Percentiles rank a stretch among this genome's conserved stretches.
Conservation (phyloP, 306 rosid genomes). For the Senna siamea region DNA sequence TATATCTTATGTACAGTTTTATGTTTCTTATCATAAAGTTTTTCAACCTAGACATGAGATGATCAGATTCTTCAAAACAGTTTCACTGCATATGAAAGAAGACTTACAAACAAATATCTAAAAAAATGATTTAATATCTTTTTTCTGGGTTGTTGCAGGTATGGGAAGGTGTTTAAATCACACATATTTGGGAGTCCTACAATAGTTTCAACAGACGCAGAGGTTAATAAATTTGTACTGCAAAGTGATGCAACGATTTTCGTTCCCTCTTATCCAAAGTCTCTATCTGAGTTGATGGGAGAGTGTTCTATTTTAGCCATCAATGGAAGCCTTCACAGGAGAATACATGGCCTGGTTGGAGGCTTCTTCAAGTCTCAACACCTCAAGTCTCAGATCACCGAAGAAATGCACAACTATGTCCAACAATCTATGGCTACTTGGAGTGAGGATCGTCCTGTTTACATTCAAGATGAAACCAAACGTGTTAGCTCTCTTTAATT, state of each 20-base stretch:
- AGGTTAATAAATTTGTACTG: slow-evolving; percentile 6
- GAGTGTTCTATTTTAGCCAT: neutral
- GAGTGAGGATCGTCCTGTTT: slow-evolving; percentile 65
- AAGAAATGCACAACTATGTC: slow-evolving; percentile 76
- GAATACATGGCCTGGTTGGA: slow-evolving; percentile 41
- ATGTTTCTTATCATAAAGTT: no score
- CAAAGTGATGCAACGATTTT: slow-evolving; percentile 22
- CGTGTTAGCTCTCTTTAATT: slow-evolving; percentile 56
- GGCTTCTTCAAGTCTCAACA: slow-evolving; percentile 89
- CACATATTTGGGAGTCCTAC: slow-evolving; percentile 25
- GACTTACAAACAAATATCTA: neutral
- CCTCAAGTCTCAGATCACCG: slow-evolving; percentile 83
- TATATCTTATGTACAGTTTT: no score
- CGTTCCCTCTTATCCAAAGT: slow-evolving; percentile 20
- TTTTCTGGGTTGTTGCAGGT: neutral
- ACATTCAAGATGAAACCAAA: slow-evolving; percentile 86
- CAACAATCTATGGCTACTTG: slow-evolving; percentile 72
- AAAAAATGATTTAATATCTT: no score
- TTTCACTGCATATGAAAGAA: no score
- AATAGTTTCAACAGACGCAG: slow-evolving; percentile 1
- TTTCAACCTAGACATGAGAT: no score
- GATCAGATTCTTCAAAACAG: no score
- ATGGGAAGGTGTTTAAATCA: slow-evolving; percentile 22
- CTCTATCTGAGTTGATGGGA: neutral
- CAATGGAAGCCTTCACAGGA: slow-evolving; percentile 24